Conservation (phyloP, 345 rosid genomes). For the Geranium rotundifolium region DNA sequence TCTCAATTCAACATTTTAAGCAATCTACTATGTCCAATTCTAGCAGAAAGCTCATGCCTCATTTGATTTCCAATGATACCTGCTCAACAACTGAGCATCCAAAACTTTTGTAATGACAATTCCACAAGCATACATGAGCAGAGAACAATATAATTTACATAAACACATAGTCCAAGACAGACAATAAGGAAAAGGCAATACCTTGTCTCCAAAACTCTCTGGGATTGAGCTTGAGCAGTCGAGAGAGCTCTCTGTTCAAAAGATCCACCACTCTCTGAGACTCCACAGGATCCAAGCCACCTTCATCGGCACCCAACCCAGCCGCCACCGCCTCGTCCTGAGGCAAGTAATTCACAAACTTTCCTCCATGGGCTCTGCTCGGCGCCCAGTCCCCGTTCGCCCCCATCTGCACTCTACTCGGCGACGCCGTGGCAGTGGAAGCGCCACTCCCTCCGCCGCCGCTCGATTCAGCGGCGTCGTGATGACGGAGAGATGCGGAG, state of each 20-base stretch:
- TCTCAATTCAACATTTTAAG: not conserved
- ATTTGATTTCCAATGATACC: too few species aligned
- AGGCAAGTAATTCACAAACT: conserved; percentile 75
- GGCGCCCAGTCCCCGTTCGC: conserved; percentile 36
- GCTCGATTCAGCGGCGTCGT: conserved; percentile 16
- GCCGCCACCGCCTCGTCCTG: conserved; percentile 94
- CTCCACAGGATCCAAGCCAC: conserved; percentile 83
- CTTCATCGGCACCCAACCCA: conserved; percentile 63
- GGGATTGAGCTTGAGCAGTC: conserved; percentile 68
- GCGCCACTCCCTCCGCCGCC: conserved; percentile 10
- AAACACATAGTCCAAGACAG: too few species aligned
- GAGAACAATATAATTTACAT: not conserved
- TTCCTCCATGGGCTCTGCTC: conserved; percentile 28
- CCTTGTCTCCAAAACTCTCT: conserved; percentile 88
- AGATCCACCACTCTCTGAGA: conserved; percentile 95
- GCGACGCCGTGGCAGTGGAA: conserved; percentile 9
- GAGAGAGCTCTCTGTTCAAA: conserved; percentile 65
- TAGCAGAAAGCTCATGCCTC: too few species aligned
- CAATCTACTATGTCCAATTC: not conserved
- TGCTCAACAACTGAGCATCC: too few species aligned
- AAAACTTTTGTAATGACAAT: not conserved
- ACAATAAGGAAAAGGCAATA: not conserved
- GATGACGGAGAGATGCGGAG: conserved; percentile 51
- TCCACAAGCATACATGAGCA: not conserved
- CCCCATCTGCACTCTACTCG: conserved; percentile 30